phyloP scores from a whole-genome alignment of 2,329 filamentous ascomycete genomes.

The Helicocarpus griseus region DNA sequence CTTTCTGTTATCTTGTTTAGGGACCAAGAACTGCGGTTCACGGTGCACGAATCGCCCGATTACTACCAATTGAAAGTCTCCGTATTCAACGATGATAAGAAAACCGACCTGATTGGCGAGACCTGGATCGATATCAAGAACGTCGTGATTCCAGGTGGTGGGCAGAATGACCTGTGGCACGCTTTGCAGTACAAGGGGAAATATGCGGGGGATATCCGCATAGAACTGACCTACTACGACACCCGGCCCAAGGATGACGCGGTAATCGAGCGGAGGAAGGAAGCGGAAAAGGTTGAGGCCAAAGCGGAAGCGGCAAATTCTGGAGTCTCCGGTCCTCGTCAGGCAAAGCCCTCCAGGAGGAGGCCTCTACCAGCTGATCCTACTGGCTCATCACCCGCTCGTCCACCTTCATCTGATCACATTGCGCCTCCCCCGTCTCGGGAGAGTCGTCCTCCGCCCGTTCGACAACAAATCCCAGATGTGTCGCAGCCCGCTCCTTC shows the following conservation, averaged over 20 bases:
- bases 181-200: slow-evolving; percentile 78
- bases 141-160: slow-evolving; percentile 75
- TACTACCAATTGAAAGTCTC: slow-evolving; percentile 94
- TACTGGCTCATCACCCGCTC: slow-evolving; percentile 39
- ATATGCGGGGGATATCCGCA: slow-evolving; percentile 87
- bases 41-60: slow-evolving; percentile 89
- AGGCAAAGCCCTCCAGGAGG: slow-evolving; percentile 61
- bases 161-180: slow-evolving; percentile 93
- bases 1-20: slow-evolving; percentile 38
- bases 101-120: slow-evolving; percentile 92
- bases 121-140: slow-evolving; percentile 75
- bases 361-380: slow-evolving; percentile 76
- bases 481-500: slow-evolving; percentile 19
- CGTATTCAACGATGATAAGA: slow-evolving; percentile 97
- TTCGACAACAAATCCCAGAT: neutral
- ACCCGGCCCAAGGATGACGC: slow-evolving; percentile 72
- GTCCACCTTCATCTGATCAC: slow-evolving; percentile 30
- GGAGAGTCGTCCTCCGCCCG: neutral
- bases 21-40: slow-evolving; percentile 96
- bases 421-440: neutral
- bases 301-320: slow-evolving; percentile 18
- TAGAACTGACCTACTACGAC: slow-evolving; percentile 97
- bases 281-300: slow-evolving; percentile 27
- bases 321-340: slow-evolving; percentile 36
- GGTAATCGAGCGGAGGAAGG: slow-evolving; percentile 45